phyloP scores from a whole-genome alignment of 257 asterid genomes.

The Marsdenia floribunda region DNA sequence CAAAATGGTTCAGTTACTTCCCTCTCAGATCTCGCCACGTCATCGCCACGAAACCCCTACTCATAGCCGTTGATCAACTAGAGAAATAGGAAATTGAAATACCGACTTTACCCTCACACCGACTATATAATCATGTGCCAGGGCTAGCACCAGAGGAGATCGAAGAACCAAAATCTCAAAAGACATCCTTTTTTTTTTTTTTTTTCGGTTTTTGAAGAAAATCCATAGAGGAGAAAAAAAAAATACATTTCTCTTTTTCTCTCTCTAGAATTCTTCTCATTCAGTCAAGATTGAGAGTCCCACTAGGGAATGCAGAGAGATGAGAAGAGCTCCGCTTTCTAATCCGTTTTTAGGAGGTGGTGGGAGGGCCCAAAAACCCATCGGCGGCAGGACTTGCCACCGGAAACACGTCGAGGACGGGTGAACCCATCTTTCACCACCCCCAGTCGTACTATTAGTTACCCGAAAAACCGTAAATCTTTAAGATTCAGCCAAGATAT shows the following conservation, averaged over 20 bases:
- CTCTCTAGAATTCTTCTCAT: not conserved
- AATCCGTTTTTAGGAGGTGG: slow-evolving; percentile 44
- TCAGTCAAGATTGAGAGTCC: not conserved
- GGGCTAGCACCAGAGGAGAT: not conserved
- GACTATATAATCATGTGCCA: not conserved
- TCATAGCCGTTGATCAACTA: not conserved
- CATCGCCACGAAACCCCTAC: not conserved
- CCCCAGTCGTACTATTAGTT: slow-evolving; percentile 1
- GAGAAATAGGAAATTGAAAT: not conserved
- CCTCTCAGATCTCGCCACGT: slow-evolving; percentile 3
- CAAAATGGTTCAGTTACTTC: slow-evolving; percentile 2
- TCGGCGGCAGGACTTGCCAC: slow-evolving; percentile 78
- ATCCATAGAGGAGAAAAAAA: not conserved
- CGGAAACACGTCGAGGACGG: slow-evolving; percentile 98
- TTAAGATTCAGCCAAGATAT: not conserved
- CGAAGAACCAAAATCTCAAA: not conserved
- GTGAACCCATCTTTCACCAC: slow-evolving; percentile 31
- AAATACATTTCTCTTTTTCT: too few relatives aligned
- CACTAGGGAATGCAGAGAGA: slow-evolving; percentile 89
- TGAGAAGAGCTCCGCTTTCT: slow-evolving; percentile 45
- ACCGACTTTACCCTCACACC: not conserved
- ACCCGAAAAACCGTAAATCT: not conserved
- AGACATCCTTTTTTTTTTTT: too few relatives aligned
- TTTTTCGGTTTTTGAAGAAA: too few relatives aligned
- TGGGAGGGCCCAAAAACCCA: slow-evolving; percentile 39